A percentile compares a stretch with the other conserved stretches of the same genome.
phyloP scores from a whole-genome alignment of 1,139 yeast genomes.

The Blastobotrys ciferrii region DNA sequence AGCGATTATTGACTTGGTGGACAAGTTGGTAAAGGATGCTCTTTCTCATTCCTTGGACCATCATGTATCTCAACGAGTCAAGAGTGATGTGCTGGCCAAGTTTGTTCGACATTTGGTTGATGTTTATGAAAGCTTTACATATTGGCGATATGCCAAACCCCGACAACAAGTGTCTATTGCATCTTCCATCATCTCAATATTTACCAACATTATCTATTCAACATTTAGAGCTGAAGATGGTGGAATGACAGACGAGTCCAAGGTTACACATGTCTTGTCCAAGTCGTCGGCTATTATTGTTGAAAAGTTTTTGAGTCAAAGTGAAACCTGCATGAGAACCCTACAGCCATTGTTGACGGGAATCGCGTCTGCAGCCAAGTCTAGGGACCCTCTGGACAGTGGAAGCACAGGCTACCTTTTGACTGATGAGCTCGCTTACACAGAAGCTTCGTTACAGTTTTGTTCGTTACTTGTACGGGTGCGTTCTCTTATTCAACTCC shows the following conservation, averaged over 20 bases:
- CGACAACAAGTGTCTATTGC: slow-evolving; percentile 66
- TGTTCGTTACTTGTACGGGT: slow-evolving; percentile 51
- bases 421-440: slow-evolving; percentile 34
- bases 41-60: slow-evolving; percentile 39
- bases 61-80: slow-evolving; percentile 44
- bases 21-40: slow-evolving; percentile 54
- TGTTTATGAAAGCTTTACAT: slow-evolving; percentile 70
- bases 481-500: slow-evolving; percentile 48
- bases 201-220: slow-evolving; percentile 53
- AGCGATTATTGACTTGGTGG: slow-evolving; percentile 54
- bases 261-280: slow-evolving; percentile 51
- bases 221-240: slow-evolving; percentile 57
- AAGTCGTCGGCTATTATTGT: slow-evolving; percentile 51
- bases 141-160: slow-evolving; percentile 61
- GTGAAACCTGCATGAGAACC: slow-evolving; percentile 53
- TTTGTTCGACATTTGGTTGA: slow-evolving; percentile 57
- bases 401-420: slow-evolving; percentile 19
- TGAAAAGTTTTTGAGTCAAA: slow-evolving; percentile 55
- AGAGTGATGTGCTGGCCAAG: slow-evolving; percentile 55
- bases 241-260: slow-evolving; percentile 38
- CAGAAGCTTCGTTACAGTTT: slow-evolving; percentile 41
- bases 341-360: slow-evolving; percentile 54
- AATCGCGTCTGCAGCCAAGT: slow-evolving; percentile 48
- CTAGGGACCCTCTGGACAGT: slow-evolving; percentile 42
- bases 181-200: slow-evolving; percentile 51